Evolutionary conservation across 169 alveolate species (phyloP), one percentile per base, ranked within the genome.

Genomic region (Plasmodium gallinaceum): DNA sequence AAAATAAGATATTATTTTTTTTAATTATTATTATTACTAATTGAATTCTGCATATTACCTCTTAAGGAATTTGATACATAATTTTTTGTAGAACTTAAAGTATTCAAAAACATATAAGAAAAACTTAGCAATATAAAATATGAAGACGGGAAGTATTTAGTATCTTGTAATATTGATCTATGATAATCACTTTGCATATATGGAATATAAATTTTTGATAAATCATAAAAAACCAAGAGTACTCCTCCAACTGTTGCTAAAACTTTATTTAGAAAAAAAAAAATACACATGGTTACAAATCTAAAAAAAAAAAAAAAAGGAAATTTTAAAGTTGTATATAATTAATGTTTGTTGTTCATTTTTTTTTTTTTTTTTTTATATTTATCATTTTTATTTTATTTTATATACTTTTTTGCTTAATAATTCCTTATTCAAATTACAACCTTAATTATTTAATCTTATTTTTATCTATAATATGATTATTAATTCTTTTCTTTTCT

Each of bases 211-310:
- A 78, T 39, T 39, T 43, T 18, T 7, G 64, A 9, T 22, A 64
- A 37, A 7, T 78, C 78, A 16, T 78, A 78, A 9, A 43, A 58
- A 64, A 78, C 69, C 48, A 78, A 48, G 42, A 78, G 65, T 5
- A 78, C 60, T 12, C 89, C 89, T 20, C 89, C 89, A 14, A 65
- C 39, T 7, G 89, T 20, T 48, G 89, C 75, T 48, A 78, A 10
- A 57, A 78, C n/a, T 43, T 51, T 62, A 69, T 78, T 64, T 65
- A 78, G n/a, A 51, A 46, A 42, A 24, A 45, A 52, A 65, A 42
- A 78, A 37, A 78, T 10, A 24, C 51, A 48, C 89, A 78, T 78
- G 22, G 62, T 78, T 78, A 54, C 26, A 58, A 65, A 20, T 52
- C 68, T 52, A 20, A 24, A 51, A 51, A 48, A 43, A 46, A 69